Base-by-base conservation (phyloP, 2,329 filamentous ascomycete genomes). In the Hirsutella thompsonii region DNA sequence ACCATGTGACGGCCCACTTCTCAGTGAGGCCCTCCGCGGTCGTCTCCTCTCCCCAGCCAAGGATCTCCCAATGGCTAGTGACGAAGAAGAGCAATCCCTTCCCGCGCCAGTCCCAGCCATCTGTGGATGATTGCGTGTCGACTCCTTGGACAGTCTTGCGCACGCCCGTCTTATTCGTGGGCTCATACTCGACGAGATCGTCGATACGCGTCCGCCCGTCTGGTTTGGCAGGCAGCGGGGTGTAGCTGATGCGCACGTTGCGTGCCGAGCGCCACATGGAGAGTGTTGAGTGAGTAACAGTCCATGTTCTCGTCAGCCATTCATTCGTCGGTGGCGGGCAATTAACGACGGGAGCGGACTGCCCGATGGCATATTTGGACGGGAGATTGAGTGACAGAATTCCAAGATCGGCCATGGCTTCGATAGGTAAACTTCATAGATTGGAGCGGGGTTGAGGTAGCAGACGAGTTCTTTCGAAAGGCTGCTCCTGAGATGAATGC, bases 221-320 rank as follows among this genome's bases (percentile, higher is more conserved):
- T 44, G 46, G 14, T 47, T 57, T 46, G 20, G 57, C 44, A 10
- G 61, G 53, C 8, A 83, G 68, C 1, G 70, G 58, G 9, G 62
- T 73, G 68, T 93, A 93, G 28, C 77, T 82, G 57, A 93, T 90
- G 52, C 74, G 72, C 13, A 93, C 84, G 61, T 92, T 92, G 56
- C 79, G 80, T 40, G 83, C 80, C 37, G 74, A 72, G 51, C 78
- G 78, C 86, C 86, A 93, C 82, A 92, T 88, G 47, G 74, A 64
- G 10, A 88, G 74, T 5, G 81, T 85, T 4, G 79, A 83, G 63
- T 87, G 81, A 10, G 81, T 84, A 42, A 88, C 81, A 50, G 73
- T 64, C 83, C 83, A 88, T 44, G 76, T 83, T 45, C 79, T 68
- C 40, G 68, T 61, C 36, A 87, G 72, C 70, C 74, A 83, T 43